Evolutionary conservation across 306 rosid genomes (phyloP), one percentile per base, ranked within the genome.

Genomic region (Glycine tomentella): DNA sequence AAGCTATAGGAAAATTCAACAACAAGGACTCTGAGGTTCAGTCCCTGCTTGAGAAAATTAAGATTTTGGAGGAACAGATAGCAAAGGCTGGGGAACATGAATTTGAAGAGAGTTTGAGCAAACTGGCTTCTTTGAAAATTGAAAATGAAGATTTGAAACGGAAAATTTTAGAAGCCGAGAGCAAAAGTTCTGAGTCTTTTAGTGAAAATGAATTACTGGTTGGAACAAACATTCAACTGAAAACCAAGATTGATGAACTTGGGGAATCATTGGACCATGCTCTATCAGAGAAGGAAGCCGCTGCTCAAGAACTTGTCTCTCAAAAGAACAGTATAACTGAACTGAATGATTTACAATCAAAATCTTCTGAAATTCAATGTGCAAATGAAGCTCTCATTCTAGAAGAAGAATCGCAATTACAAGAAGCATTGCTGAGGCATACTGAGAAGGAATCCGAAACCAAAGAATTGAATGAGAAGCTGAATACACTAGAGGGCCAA

Each of bases 131-230:
- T 63, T 83, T 81, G 68, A 84, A 95, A 79, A 83, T 87, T 34
- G 66, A 83, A 46, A 95, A 89, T 74, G 97, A 90, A 82, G 97
- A 89, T 80, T 89, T 93, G 78, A 87, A 81, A 72, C 85, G 75
- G 44, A 57, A 90, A 76, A 78, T 88, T 82, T 63, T 61, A 72
- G 94, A 88, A 84, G 86, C 87, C 0, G 97, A 93, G 85, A 58
- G 83, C 45, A 91, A 89, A 84, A 82, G 74, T 72, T 89, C 94
- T 87, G 91, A 90, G 79, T 85, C 85, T 20, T 80, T 80, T 62
- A 86, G 93, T n/a, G 93, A 93, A 63, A 93, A 92, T 10, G 93
- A 96, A 77, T 76, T 92, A 74, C 85, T 96, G 83, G 90, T 88
- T 16, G 93, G 82, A 75, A 93, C 91, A 63, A 93, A 93, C 85